Evolutionary conservation across 768 basidiomycete genomes (phyloP), one percentile per base, ranked within the genome.

Genomic region (Russula compacta): DNA sequence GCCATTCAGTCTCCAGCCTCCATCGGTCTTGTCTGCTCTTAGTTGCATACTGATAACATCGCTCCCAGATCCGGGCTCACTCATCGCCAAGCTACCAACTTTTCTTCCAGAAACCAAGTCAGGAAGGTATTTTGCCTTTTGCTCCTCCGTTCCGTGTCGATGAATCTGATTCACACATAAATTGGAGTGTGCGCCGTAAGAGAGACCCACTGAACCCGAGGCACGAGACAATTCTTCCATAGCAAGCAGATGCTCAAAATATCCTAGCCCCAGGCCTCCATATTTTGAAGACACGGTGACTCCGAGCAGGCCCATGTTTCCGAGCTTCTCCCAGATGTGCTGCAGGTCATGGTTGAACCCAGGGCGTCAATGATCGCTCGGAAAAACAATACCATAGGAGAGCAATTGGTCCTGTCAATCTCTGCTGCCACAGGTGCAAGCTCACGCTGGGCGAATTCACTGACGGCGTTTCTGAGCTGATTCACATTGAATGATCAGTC

Each of bases 21-120:
- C 88, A 32, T 81, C 74, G 6, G 86, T 78, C 75, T 87, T 89
- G 66, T 87, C 85, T 24, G 93, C 93, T 61, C 80, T 84, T 59
- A 93, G 76, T 68, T 79, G 79, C 95, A 98, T 98, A 69, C 90
- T 91, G 19, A 97, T 85, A n/a, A 98, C 94, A 73, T 98, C 94
- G 69, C 91, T 93, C 59, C 95, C 95, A 67, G 87, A 85, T 15
- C 89, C 92, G 2, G 87, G 80, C 76, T 98, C 95, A 67, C 89
- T 92, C 95, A 98, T 98, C 2, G 95, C 95, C 63, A 98, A 77
- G 67, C 89, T 86, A 42, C 95, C 95, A 35, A 98, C 82, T 71
- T 89, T 87, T 69, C 78, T 82, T 21, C 95, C 95, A 33, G 82
- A 78, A 40, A 95, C 75, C 48, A 97, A 78, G 68, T 86, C 85